Conservation (phyloP, 2,329 filamentous ascomycete genomes). For the Pseudogymnoascus sp. region DNA sequence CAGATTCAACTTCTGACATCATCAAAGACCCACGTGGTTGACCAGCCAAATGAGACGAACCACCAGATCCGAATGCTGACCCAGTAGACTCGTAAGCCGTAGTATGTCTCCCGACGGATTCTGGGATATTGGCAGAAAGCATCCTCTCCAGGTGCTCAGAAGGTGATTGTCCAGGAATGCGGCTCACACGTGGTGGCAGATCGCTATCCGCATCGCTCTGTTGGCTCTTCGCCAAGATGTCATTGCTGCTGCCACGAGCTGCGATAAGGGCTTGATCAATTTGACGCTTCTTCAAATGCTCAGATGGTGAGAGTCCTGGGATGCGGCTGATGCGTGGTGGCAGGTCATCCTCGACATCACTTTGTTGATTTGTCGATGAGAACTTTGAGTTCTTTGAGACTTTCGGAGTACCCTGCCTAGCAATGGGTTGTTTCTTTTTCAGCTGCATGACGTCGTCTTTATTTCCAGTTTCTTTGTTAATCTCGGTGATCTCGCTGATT, state of each 20-base stretch:
- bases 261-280: background rate
- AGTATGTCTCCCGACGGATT: background rate
- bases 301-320: background rate
- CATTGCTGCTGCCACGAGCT: background rate
- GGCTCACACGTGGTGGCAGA: background rate
- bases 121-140: background rate
- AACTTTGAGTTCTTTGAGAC: background rate
- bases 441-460: background rate
- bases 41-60: background rate
- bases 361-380: background rate
- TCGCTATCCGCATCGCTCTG: background rate
- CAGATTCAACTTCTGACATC: background rate
- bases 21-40: background rate
- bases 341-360: background rate
- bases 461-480: background rate
- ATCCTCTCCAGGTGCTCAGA: conserved; percentile 3
- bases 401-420: background rate
- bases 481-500: background rate
- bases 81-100: background rate
- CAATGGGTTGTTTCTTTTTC: background rate
- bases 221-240: background rate
- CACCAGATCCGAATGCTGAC: background rate
- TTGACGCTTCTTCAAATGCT: background rate
- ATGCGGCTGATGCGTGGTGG: background rate
- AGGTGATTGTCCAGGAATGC: background rate